Evolutionary conservation across 2,329 filamentous ascomycete genomes (phyloP).

Genomic region (Incumbomyces lentus): DNA sequence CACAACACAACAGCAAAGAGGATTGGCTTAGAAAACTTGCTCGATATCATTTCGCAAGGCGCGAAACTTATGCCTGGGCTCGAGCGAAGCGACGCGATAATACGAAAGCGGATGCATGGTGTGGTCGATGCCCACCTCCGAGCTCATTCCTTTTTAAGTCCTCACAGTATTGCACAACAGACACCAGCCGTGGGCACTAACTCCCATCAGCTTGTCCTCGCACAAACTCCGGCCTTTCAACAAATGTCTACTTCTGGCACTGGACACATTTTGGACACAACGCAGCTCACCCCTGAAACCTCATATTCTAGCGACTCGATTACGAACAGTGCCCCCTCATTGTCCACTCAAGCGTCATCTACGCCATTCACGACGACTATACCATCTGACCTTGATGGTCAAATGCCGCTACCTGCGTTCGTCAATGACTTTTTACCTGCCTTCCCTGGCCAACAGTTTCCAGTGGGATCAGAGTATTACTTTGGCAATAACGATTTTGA

Average conservation of each 20-base stretch:
- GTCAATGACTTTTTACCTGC: slow-evolving; percentile 20
- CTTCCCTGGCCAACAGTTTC: slow-evolving; percentile 22
- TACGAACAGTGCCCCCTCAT: neutral
- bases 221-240: slow-evolving; percentile 17
- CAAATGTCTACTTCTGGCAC: slow-evolving; percentile 14
- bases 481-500: slow-evolving; percentile 19
- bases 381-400: neutral
- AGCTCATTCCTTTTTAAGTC: slow-evolving; percentile 1
- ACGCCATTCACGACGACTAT: neutral
- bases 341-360: neutral
- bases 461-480: slow-evolving; percentile 19
- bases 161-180: neutral
- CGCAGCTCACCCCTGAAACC: neutral
- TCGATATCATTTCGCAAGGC: slow-evolving; percentile 20
- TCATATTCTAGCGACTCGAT: slow-evolving; percentile 6
- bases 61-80: slow-evolving; percentile 20
- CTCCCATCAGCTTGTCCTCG: slow-evolving; percentile 12
- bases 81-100: slow-evolving; percentile 22
- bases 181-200: slow-evolving; percentile 3
- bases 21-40: slow-evolving; percentile 17
- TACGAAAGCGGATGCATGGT: slow-evolving; percentile 19
- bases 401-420: slow-evolving; percentile 5
- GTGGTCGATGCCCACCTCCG: slow-evolving; percentile 14
- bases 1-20: slow-evolving; percentile 12
- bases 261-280: slow-evolving; percentile 9